These are phyloP conservation scores for Cichorium intybus DNA, from an alignment of 140 eudicot species.

Conservation along the genomic window DNA sequence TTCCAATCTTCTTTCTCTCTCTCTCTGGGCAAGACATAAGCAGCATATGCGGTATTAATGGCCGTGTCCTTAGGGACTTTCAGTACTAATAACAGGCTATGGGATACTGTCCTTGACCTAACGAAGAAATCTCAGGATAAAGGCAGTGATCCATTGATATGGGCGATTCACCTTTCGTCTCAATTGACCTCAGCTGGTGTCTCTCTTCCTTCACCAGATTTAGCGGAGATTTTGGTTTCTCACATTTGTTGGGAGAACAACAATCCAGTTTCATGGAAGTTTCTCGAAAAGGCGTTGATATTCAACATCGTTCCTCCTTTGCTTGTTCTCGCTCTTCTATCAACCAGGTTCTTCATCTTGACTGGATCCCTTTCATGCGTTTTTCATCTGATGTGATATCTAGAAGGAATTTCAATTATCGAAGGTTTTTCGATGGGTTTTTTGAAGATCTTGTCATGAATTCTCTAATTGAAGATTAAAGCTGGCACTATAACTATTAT, in stretches of 20 bases:
- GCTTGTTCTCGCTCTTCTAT: slow-evolving; percentile 83
- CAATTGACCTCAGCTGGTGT: slow-evolving; percentile 60
- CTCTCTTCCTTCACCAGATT: slow-evolving; percentile 64
- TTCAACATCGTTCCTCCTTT: slow-evolving; percentile 76
- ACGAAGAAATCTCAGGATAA: slow-evolving; percentile 69
- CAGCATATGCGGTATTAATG: slow-evolving; percentile 39
- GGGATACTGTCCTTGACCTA: slow-evolving; percentile 64
- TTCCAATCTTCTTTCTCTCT: not conserved
- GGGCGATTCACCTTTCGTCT: slow-evolving; percentile 85
- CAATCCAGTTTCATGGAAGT: slow-evolving; percentile 88
- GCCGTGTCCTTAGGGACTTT: slow-evolving; percentile 41
- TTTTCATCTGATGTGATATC: slow-evolving; percentile 1
- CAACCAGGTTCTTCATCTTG: slow-evolving; percentile 53
- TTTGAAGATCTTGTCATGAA: slow-evolving; percentile 3
- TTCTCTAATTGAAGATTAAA: not conserved
- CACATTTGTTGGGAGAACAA: slow-evolving; percentile 97
- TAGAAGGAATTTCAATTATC: not conserved
- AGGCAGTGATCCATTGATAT: slow-evolving; percentile 70
- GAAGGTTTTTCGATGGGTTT: slow-evolving; percentile 10
- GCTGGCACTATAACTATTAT: not conserved
- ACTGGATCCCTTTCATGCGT: not conserved
- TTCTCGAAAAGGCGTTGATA: slow-evolving; percentile 70
- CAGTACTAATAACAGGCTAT: slow-evolving; percentile 16
- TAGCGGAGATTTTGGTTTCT: slow-evolving; percentile 67
- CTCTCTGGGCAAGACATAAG: slow-evolving; percentile 3